A percentile compares a stretch with the other conserved stretches of the same genome.
Evolutionary conservation across 305 asterid species (phyloP).

Genomic region (Ruellia speciosa): DNA sequence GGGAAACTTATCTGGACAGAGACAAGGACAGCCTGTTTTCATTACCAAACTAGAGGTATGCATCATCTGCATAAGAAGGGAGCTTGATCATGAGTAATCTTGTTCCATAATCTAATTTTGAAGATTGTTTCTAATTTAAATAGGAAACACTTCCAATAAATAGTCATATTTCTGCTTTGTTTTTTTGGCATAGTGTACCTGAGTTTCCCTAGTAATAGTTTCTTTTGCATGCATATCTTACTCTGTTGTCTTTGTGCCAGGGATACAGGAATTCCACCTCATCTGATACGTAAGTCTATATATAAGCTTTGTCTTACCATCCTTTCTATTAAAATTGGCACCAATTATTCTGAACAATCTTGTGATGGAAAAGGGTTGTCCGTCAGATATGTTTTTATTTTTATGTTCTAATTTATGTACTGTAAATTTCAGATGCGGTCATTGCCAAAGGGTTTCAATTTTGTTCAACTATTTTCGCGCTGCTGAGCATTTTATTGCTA

Average conservation of each 20-base stretch:
- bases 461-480: too few species aligned
- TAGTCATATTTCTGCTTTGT: not conserved
- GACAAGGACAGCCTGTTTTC: slow-evolving; percentile 96
- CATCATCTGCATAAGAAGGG: slow-evolving; percentile 12
- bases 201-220: slow-evolving; percentile 4
- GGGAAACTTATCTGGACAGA: slow-evolving; percentile 97
- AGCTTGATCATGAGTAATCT: slow-evolving; percentile 2
- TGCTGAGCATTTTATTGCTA: too few species aligned
- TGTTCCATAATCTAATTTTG: not conserved
- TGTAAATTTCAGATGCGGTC: too few species aligned
- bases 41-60: slow-evolving; percentile 93
- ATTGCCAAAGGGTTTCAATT: too few species aligned
- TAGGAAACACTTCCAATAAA: not conserved
- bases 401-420: too few species aligned
- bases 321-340: not conserved
- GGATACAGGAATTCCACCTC: slow-evolving; percentile 78
- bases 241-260: slow-evolving; percentile 30
- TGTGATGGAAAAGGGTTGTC: too few species aligned
- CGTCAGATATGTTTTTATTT: too few species aligned
- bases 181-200: not conserved
- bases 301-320: not conserved
- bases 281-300: slow-evolving; percentile 61
- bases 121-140: slow-evolving; percentile 8
- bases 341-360: too few species aligned
- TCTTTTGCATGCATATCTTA: slow-evolving; percentile 1